A percentile compares a stretch with the other conserved stretches of the same genome.
These are phyloP conservation scores for Trifolium pratense DNA, from an alignment of 306 rosid genomes.

Conservation along the genomic window DNA sequence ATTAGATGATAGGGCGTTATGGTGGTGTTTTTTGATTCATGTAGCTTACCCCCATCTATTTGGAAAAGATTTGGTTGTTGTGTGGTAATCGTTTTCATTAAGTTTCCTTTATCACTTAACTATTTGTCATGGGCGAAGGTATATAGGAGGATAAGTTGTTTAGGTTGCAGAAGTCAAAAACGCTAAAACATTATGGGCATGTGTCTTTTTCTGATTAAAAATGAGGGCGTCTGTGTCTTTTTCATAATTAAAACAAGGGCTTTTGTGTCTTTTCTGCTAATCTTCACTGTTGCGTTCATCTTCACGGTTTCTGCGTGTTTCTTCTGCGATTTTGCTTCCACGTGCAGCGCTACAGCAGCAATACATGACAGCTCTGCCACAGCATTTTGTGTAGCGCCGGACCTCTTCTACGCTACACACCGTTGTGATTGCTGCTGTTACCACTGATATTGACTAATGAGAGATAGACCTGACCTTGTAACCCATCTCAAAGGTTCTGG, in stretches of 20 bases:
- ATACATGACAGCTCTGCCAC: too few relatives aligned
- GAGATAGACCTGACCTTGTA: slow-evolving; percentile 9
- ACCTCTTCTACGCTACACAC: neutral
- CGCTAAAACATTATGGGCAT: too few relatives aligned
- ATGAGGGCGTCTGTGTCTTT: too few relatives aligned
- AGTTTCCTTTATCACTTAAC: neutral
- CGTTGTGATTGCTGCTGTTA: neutral
- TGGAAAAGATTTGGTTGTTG: neutral
- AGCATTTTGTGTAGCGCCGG: neutral
- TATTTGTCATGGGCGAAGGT: neutral
- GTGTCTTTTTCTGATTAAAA: too few relatives aligned
- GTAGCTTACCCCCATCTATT: neutral
- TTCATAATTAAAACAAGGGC: too few relatives aligned
- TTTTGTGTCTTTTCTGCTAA: too few relatives aligned
- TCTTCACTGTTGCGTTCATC: too few relatives aligned
- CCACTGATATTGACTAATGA: neutral
- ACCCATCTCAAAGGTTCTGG: slow-evolving; percentile 22
- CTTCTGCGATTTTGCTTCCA: too few relatives aligned
- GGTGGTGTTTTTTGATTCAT: neutral
- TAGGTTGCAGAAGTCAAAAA: neutral
- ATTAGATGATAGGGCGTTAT: neutral
- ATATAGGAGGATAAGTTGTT: slow-evolving; percentile 2
- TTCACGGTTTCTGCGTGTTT: too few relatives aligned
- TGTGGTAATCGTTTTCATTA: neutral
- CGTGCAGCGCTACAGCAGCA: too few relatives aligned